Evolutionary conservation across 108 stramenopile genomes (phyloP).

Genomic region (Skeletonema marinoi): DNA sequence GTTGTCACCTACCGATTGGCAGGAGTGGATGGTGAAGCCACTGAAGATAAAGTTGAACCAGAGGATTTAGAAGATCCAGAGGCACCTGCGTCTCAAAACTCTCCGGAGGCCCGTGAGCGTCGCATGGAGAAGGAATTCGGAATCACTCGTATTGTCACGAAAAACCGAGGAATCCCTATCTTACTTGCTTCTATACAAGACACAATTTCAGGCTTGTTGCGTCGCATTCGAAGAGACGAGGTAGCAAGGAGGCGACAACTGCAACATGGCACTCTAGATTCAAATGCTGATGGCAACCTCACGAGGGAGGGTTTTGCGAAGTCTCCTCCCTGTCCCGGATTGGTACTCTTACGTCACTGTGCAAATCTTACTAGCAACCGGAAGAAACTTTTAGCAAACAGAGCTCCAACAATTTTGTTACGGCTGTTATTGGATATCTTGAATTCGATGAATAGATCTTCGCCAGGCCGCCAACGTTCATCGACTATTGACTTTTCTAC

Average conservation of each 20-base stretch:
- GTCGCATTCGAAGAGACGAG: slow-evolving; percentile 75
- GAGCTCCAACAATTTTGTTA: slow-evolving; percentile 79
- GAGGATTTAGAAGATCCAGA: slow-evolving; percentile 73
- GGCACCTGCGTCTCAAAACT: slow-evolving; percentile 40
- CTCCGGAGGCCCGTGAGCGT: slow-evolving; percentile 51
- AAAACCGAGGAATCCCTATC: slow-evolving; percentile 57
- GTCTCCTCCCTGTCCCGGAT: slow-evolving; percentile 59
- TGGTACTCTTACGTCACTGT: slow-evolving; percentile 65
- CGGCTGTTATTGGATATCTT: slow-evolving; percentile 78
- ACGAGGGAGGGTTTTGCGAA: slow-evolving; percentile 58
- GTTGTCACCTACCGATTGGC: slow-evolving; percentile 79
- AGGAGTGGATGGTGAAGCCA: slow-evolving; percentile 90
- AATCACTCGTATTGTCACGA: slow-evolving; percentile 60
- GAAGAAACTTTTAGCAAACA: slow-evolving; percentile 68
- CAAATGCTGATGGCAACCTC: slow-evolving; percentile 35
- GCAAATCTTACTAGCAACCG: slow-evolving; percentile 68
- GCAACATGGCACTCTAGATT: neutral
- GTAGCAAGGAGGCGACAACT: slow-evolving; percentile 18
- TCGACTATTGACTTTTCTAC: slow-evolving; percentile 5
- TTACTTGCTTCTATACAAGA: slow-evolving; percentile 65
- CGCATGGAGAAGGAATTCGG: slow-evolving; percentile 82
- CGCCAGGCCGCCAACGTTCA: slow-evolving; percentile 21
- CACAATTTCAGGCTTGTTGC: slow-evolving; percentile 55
- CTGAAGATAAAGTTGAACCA: slow-evolving; percentile 79
- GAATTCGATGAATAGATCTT: slow-evolving; percentile 68